phyloP scores from a whole-genome alignment of 148 eudicot genomes.

The Beta vulgaris region DNA sequence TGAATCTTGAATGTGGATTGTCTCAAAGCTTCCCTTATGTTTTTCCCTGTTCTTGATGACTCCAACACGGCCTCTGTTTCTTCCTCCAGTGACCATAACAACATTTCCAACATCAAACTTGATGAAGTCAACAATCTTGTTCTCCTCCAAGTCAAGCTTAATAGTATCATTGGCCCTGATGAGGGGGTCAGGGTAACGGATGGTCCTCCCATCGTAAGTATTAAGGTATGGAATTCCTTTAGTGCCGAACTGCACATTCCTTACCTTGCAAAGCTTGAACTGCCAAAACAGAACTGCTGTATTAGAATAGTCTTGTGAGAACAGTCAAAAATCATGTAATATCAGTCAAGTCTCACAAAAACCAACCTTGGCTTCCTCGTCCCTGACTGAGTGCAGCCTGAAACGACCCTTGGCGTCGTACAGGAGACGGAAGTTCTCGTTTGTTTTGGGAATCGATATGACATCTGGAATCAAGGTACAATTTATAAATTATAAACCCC shows the following conservation, averaged over 20 bases:
- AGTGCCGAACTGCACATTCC: slow-evolving; percentile 49
- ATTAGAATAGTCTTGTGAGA: not conserved
- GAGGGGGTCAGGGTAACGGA: slow-evolving; percentile 60
- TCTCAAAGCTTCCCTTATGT: slow-evolving; percentile 66
- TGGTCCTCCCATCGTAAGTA: slow-evolving; percentile 59
- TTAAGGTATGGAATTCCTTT: slow-evolving; percentile 58
- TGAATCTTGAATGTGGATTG: slow-evolving; percentile 55
- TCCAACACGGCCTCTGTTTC: slow-evolving; percentile 61
- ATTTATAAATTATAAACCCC: no score
- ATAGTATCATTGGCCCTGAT: slow-evolving; percentile 53
- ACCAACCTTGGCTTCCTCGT: slow-evolving; percentile 60
- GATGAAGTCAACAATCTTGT: slow-evolving; percentile 52
- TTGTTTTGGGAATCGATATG: slow-evolving; percentile 58
- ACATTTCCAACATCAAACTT: slow-evolving; percentile 58
- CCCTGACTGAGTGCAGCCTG: slow-evolving; percentile 53
- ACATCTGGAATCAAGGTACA: slow-evolving; percentile 37
- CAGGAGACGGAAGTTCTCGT: slow-evolving; percentile 59
- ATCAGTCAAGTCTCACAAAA: not conserved
- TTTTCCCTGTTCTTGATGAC: slow-evolving; percentile 59
- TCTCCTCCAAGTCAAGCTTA: slow-evolving; percentile 47
- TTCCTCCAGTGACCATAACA: slow-evolving; percentile 61
- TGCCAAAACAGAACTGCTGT: slow-evolving; percentile 16
- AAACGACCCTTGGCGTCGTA: slow-evolving; percentile 68
- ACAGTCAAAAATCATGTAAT: not conserved
- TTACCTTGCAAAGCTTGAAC: slow-evolving; percentile 64